These are phyloP conservation scores for Coffea humblotiana DNA, from an alignment of 305 asterid species.

Conservation along the genomic window DNA sequence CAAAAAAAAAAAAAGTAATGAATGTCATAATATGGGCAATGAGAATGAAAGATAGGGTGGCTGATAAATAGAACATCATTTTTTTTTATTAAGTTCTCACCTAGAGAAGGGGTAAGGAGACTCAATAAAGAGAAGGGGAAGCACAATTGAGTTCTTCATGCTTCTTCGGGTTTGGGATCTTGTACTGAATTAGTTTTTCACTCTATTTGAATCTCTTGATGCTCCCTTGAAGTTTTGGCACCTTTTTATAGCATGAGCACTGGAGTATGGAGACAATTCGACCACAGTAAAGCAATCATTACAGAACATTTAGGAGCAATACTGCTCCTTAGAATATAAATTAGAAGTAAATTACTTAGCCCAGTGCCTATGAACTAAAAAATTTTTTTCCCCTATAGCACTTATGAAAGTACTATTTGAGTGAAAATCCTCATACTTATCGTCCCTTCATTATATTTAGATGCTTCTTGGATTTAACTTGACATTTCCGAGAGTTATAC, in stretches of 20 bases:
- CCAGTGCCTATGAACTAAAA: too few species aligned
- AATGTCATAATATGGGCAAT: too few species aligned
- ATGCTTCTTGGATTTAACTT: too few species aligned
- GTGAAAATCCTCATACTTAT: too few species aligned
- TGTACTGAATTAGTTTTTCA: neutral
- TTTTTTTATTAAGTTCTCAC: neutral
- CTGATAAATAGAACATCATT: neutral
- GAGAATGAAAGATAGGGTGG: neutral
- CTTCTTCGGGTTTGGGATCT: neutral
- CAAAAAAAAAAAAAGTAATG: too few species aligned
- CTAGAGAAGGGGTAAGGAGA: constrained; percentile 5
- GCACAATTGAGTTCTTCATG: constrained; percentile 8
- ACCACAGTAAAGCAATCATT: neutral
- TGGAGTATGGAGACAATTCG: neutral
- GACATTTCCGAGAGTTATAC: too few species aligned
- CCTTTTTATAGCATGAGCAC: neutral
- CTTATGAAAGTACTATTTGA: too few species aligned
- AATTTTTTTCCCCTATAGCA: too few species aligned
- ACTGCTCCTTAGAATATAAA: too few species aligned
- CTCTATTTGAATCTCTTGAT: neutral
- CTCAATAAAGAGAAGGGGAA: neutral
- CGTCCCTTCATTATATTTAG: too few species aligned
- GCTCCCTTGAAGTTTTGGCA: neutral
- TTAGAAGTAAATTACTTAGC: too few species aligned
- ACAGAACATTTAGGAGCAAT: too few species aligned